Base-by-base conservation (phyloP, 768 basidiomycete species). In the Mrakia frigida region DNA sequence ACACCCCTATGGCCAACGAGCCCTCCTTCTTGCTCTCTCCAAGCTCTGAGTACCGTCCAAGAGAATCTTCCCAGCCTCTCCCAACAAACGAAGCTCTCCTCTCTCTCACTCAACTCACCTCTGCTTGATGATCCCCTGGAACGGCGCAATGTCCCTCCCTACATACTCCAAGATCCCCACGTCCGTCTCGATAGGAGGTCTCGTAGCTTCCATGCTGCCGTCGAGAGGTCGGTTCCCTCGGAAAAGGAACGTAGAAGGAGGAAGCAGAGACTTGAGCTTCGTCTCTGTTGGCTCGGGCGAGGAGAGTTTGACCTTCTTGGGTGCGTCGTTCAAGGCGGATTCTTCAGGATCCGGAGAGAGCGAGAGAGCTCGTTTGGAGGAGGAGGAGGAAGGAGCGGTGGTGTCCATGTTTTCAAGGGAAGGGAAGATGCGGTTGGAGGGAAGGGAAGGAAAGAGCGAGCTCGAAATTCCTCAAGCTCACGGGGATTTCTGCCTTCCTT, bases 51-150 rank as follows among this genome's bases (percentile, higher is more conserved):
- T n/a, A n/a, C n/a, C n/a, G n/a, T n/a, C n/a, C n/a, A n/a, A n/a
- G 43, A 50, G 2, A 50, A 50, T 2, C 46, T 50, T 50, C 18
- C 46, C 5, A 3, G 0, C 6, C 46, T 43, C n/a, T n/a, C n/a
- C n/a, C n/a, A n/a, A n/a, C n/a, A n/a, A n/a, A n/a, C n/a, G 43
- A 9, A 46, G 43, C 43, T 53, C 56, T 56, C 25, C 56, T 56
- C n/a, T n/a, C 53, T n/a, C 41, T 25, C 43, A 41, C 59, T 46
- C 28, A 18, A 81, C 87, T 78, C 76, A 94, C 95, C 96, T 87
- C 85, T 98, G 96, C 84, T 98, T 98, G 83, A 98, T 98, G 81
- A 98, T 96, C 6, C 93, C 96, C 71, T 90, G 87, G 79, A 98
- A 89, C 81, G 88, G 88, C 5, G 89, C 87, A 33, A 91, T 87